Evolutionary conservation across 345 rosid genomes (phyloP).

Genomic region (Bruguiera gymnorhiza): DNA sequence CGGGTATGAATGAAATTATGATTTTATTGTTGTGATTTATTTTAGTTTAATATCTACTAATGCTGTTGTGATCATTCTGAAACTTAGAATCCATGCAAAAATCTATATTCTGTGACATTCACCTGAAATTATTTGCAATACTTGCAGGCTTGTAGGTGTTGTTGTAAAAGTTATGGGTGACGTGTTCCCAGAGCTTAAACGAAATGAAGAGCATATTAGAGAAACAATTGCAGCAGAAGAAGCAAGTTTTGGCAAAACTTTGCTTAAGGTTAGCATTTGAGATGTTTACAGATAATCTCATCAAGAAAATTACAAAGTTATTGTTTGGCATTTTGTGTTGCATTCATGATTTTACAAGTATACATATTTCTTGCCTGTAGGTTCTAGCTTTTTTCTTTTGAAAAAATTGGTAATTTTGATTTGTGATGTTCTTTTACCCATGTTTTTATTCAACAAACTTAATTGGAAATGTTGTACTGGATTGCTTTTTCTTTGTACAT

Average conservation of each 20-base stretch:
- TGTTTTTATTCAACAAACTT: too few relatives aligned
- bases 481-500: background rate
- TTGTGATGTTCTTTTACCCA: too few relatives aligned
- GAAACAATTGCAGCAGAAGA: constrained; percentile 80
- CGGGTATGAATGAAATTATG: constrained; percentile 47
- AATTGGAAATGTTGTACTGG: too few relatives aligned
- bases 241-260: constrained; percentile 88
- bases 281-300: background rate
- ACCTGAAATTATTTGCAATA: too few relatives aligned
- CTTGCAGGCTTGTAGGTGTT: constrained; percentile 63
- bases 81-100: too few relatives aligned
- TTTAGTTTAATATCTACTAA: background rate
- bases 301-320: background rate
- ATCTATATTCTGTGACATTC: too few relatives aligned
- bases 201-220: constrained; percentile 66
- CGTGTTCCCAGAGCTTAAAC: constrained; percentile 81
- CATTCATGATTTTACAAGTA: too few relatives aligned
- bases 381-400: too few relatives aligned
- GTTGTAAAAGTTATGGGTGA: constrained; percentile 76
- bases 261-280: constrained; percentile 53
- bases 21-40: background rate
- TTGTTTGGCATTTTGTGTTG: too few relatives aligned
- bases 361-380: too few relatives aligned
- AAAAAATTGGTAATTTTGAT: too few relatives aligned
- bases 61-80: background rate